phyloP scores from a whole-genome alignment of 768 basidiomycete genomes.

The Suillus occidentalis region DNA sequence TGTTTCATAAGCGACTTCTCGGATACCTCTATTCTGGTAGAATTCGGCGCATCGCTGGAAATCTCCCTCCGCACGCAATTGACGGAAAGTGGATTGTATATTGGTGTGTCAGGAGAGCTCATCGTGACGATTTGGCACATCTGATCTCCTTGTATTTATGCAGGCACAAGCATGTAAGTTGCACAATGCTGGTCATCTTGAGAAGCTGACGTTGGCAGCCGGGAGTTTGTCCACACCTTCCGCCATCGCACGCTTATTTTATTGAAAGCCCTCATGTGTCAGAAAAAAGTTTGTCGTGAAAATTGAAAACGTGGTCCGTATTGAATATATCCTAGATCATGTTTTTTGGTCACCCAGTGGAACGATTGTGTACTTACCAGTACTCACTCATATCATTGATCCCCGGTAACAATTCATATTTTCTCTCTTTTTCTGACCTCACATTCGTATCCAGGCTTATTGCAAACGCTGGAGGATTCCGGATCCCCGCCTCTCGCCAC shows the following conservation, averaged over 20 bases:
- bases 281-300: constrained; percentile 67
- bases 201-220: constrained; percentile 34
- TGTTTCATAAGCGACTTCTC: constrained; percentile 68
- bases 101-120: constrained; percentile 60
- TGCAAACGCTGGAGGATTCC: constrained; percentile 88
- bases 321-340: constrained; percentile 62
- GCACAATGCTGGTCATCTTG: constrained; percentile 27
- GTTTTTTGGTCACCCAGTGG: constrained; percentile 96
- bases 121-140: neutral
- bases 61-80: constrained; percentile 71
- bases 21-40: constrained; percentile 84
- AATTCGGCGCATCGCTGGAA: constrained; percentile 81
- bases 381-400: constrained; percentile 94
- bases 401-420: constrained; percentile 56
- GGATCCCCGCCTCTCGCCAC: constrained; percentile 79
- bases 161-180: constrained; percentile 70
- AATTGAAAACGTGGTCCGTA: constrained; percentile 4
- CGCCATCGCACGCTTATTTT: constrained; percentile 89
- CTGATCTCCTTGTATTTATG: constrained; percentile 13
- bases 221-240: constrained; percentile 92
- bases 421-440: neutral
- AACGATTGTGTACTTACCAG: constrained; percentile 94
- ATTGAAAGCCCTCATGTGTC: constrained; percentile 92
- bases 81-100: constrained; percentile 93
- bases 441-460: constrained; percentile 54